phyloP scores from a whole-genome alignment of 1,139 yeast genomes.

The Candida tropicalis region DNA sequence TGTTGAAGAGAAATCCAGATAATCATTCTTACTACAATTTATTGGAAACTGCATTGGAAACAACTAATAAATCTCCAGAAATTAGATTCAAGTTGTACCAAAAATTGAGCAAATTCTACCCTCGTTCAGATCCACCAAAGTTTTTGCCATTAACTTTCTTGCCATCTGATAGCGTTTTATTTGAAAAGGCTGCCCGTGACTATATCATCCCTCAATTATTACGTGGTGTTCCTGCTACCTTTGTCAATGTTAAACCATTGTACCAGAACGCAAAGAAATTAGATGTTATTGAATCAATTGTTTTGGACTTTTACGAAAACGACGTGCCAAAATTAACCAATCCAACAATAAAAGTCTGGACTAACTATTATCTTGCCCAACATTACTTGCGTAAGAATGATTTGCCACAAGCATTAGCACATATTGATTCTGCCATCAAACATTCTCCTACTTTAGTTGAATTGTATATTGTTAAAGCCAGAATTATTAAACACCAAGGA shows the following conservation, averaged over 20 bases:
- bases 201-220: constrained; percentile 66
- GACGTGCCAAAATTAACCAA: constrained; percentile 28
- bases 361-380: constrained; percentile 78
- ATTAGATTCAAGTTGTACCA: constrained; percentile 60
- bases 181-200: constrained; percentile 43
- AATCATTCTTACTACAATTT: constrained; percentile 63
- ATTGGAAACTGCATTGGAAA: constrained; percentile 65
- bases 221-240: constrained; percentile 90
- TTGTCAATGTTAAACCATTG: constrained; percentile 81
- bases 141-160: constrained; percentile 78
- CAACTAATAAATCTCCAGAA: constrained; percentile 34
- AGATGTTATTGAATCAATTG: constrained; percentile 54
- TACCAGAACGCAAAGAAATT: constrained; percentile 57
- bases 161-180: constrained; percentile 50
- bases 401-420: constrained; percentile 52
- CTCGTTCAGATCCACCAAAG: constrained; percentile 80
- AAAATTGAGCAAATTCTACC: constrained; percentile 69
- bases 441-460: constrained; percentile 88
- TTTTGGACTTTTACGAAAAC: constrained; percentile 45
- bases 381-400: constrained; percentile 65
- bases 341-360: constrained; percentile 72
- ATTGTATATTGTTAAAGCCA: constrained; percentile 75
- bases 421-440: constrained; percentile 63
- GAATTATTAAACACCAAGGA: constrained; percentile 75
- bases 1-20: constrained; percentile 88